Conservation (phyloP, 805 yeast species). For the Brettanomyces naardenensis region DNA sequence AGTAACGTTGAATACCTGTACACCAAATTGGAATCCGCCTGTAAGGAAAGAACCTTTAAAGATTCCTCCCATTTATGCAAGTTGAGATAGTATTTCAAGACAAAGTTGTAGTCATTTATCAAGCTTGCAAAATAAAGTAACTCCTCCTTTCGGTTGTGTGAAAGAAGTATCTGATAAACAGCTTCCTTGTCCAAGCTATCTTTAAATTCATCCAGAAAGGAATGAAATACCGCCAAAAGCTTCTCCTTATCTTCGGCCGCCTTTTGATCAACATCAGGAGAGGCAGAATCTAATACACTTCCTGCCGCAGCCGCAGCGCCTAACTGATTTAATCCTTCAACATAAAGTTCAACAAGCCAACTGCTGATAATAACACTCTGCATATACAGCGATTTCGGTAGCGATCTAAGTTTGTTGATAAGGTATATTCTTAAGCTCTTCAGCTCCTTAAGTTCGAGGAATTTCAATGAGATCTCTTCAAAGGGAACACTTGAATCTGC, state of each 20-base stretch:
- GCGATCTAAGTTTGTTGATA: slow-evolving; percentile 28
- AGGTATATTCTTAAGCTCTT: slow-evolving; percentile 43
- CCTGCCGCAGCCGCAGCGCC: slow-evolving; percentile 23
- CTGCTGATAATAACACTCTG: slow-evolving; percentile 49
- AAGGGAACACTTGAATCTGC: slow-evolving; percentile 61
- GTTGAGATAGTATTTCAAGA: slow-evolving; percentile 61
- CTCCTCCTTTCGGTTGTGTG: slow-evolving; percentile 58
- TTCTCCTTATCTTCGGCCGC: slow-evolving; percentile 24
- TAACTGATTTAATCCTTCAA: slow-evolving; percentile 36
- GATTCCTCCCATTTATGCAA: slow-evolving; percentile 70
- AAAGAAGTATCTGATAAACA: slow-evolving; percentile 60
- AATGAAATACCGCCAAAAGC: slow-evolving; percentile 28
- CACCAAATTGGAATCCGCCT: slow-evolving; percentile 39
- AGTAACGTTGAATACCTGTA: slow-evolving; percentile 66
- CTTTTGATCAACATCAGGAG: slow-evolving; percentile 4
- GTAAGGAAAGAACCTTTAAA: slow-evolving; percentile 44
- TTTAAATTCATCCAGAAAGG: slow-evolving; percentile 43
- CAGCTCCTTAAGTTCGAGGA: slow-evolving; percentile 35
- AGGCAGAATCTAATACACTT: slow-evolving; percentile 4
- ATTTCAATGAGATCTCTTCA: slow-evolving; percentile 56
- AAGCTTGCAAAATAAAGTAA: slow-evolving; percentile 60
- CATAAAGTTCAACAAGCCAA: slow-evolving; percentile 57
- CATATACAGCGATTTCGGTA: slow-evolving; percentile 27
- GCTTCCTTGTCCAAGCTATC: slow-evolving; percentile 55
- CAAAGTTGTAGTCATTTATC: slow-evolving; percentile 60